phyloP scores from a whole-genome alignment of 2,329 filamentous ascomycete species.

The Fusarium mexicanum region DNA sequence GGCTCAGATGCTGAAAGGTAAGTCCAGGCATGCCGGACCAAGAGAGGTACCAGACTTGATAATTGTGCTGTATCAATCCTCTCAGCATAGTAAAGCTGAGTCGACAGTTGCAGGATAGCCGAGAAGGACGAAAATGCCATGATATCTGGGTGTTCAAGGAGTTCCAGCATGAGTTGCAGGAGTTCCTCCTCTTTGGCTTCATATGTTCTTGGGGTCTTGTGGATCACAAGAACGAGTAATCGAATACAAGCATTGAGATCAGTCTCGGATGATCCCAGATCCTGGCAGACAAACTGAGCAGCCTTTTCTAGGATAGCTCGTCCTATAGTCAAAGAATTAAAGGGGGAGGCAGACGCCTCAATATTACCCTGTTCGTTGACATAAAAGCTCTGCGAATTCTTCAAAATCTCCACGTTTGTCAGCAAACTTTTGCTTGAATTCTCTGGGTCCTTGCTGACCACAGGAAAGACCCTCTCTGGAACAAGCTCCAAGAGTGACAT shows the following conservation, averaged over 20 bases:
- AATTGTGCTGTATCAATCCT: conserved; percentile 63
- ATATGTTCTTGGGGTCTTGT: conserved; percentile 60
- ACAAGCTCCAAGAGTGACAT: conserved; percentile 70
- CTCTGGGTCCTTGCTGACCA: conserved; percentile 8
- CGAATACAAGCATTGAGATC: conserved; percentile 67
- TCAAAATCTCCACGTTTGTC: conserved; percentile 62
- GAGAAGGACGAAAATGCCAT: conserved; percentile 66
- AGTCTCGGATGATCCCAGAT: conserved; percentile 53
- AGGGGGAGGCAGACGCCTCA: conserved; percentile 69
- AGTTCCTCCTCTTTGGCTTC: conserved; percentile 57
- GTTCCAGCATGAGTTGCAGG: conserved; percentile 61
- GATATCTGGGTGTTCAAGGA: conserved; percentile 51
- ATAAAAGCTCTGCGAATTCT: conserved; percentile 73
- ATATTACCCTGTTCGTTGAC: conserved; percentile 75
- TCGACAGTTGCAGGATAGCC: conserved; percentile 66
- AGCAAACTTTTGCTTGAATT: conserved; percentile 14
- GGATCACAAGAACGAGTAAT: conserved; percentile 66
- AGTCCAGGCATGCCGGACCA: conserved; percentile 80
- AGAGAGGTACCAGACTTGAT: conserved; percentile 70
- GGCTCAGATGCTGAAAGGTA: conserved; percentile 84
- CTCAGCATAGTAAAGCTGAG: conserved; percentile 63
- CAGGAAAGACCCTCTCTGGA: conserved; percentile 70
- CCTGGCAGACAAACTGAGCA: conserved; percentile 59
- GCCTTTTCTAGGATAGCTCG: conserved; percentile 72
- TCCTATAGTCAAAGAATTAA: conserved; percentile 64